These are phyloP conservation scores for Colletotrichum sp. DNA, from an alignment of 2,329 filamentous ascomycete species.

Conservation along the genomic window DNA sequence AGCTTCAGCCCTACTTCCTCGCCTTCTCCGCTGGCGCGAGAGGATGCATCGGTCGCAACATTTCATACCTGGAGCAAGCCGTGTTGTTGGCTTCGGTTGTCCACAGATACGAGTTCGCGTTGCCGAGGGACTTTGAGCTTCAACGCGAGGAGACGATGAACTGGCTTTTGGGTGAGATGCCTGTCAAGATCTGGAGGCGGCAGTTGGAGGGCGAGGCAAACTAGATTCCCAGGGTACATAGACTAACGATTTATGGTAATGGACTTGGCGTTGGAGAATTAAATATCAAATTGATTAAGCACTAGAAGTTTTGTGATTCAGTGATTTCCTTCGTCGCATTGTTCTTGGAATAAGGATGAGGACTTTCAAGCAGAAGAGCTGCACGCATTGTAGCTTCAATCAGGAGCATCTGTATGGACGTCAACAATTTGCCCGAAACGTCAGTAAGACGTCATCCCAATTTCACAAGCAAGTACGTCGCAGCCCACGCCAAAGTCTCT, in stretches of 20 bases:
- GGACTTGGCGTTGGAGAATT: not conserved
- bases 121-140: constrained; percentile 11
- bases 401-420: not conserved
- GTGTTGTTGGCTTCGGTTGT: constrained; percentile 47
- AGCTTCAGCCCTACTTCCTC: constrained; percentile 41
- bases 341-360: rapidly evolving
- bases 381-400: not conserved
- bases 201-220: not conserved
- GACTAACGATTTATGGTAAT: not conserved
- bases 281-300: not conserved
- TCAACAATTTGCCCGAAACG: no score
- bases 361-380: not conserved
- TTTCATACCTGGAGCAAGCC: constrained; percentile 49
- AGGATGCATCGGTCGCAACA: constrained; percentile 34
- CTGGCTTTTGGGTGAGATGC: constrained; percentile 16
- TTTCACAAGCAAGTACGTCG: not conserved
- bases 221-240: not conserved
- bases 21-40: constrained; percentile 36
- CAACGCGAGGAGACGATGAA: constrained; percentile 14
- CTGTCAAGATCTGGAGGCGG: constrained; percentile 8
- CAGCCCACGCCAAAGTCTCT: not conserved
- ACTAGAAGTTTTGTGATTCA: not conserved
- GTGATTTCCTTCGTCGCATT: no score
- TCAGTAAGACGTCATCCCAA: rapidly evolving
- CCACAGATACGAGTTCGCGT: constrained; percentile 46